Conservation (phyloP, 306 rosid genomes). For the Cicer cuneatum region DNA sequence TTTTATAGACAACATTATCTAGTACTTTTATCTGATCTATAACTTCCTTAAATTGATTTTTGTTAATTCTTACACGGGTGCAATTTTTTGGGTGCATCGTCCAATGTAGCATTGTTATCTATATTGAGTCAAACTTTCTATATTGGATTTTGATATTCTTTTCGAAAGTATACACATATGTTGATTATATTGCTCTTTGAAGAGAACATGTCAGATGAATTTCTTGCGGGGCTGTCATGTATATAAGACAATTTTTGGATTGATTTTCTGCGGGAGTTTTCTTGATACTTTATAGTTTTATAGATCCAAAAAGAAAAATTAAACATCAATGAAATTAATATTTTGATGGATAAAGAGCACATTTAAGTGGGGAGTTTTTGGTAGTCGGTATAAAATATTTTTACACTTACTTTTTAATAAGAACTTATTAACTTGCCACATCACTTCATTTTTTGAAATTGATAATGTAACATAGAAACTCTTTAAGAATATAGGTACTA, state of each 20-base stretch:
- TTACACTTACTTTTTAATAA: too few relatives aligned
- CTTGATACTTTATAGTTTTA: neutral
- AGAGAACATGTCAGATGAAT: conserved; percentile 21
- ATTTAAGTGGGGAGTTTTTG: too few relatives aligned
- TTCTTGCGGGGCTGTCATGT: conserved; percentile 11
- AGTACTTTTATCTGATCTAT: conserved; percentile 36
- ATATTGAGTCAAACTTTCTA: conserved; percentile 37
- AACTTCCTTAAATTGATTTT: conserved; percentile 59
- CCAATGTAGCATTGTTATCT: conserved; percentile 50
- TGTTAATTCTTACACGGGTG: conserved; percentile 73
- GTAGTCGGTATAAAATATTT: too few relatives aligned
- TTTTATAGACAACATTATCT: conserved; percentile 62
- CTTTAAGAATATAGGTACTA: neutral
- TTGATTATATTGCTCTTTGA: neutral
- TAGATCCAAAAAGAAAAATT: neutral
- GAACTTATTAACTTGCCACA: too few relatives aligned
- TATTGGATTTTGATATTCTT: conserved; percentile 44
- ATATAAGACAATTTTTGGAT: neutral
- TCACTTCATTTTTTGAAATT: too few relatives aligned
- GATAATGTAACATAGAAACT: too few relatives aligned
- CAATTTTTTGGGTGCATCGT: conserved; percentile 79
- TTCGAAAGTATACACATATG: conserved; percentile 22
- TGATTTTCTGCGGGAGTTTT: neutral
- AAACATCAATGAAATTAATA: neutral
- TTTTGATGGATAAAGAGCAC: neutral